phyloP scores from a whole-genome alignment of 2,329 filamentous ascomycete genomes.

The Alternaria solani region DNA sequence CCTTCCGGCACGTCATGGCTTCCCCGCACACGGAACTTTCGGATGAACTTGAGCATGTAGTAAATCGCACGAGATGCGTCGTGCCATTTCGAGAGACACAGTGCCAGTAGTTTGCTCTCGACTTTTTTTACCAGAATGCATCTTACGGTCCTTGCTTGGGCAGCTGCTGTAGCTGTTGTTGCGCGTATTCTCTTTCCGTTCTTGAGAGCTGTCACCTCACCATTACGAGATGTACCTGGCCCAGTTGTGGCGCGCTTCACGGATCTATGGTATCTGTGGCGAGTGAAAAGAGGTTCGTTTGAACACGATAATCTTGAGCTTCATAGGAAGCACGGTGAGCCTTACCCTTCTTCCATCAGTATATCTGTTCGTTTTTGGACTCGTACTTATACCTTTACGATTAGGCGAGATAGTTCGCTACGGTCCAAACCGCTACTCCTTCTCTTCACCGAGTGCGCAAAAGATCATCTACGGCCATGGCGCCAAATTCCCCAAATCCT shows the following conservation, averaged over 20 bases:
- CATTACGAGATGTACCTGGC: conserved; percentile 18
- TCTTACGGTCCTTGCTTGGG: not conserved
- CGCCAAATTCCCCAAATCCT: conserved; percentile 29
- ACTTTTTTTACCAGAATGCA: conserved; percentile 6
- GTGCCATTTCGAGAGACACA: not conserved
- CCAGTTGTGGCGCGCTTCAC: conserved; percentile 20
- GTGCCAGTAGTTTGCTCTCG: not conserved
- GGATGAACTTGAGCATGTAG: not conserved
- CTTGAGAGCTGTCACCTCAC: conserved; percentile 10
- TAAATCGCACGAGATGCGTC: not conserved
- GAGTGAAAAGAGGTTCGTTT: conserved; percentile 11
- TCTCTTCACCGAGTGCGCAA: conserved; percentile 15
- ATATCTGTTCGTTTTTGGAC: not conserved
- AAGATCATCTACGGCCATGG: conserved; percentile 31
- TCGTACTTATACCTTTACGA: not conserved
- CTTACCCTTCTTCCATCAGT: not conserved
- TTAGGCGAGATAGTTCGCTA: conserved; percentile 17
- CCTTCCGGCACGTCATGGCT: conserved; percentile 1
- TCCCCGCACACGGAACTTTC: conserved; percentile 1
- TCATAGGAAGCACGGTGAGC: conserved; percentile 19
- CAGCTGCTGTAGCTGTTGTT: conserved; percentile 8
- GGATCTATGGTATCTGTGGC: conserved; percentile 23
- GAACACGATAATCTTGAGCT: conserved; percentile 22
- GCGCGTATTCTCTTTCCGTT: conserved; percentile 16
- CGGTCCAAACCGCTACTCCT: conserved; percentile 18